Base-by-base conservation (phyloP, 148 eudicot genomes). In the Cornus kousa region DNA sequence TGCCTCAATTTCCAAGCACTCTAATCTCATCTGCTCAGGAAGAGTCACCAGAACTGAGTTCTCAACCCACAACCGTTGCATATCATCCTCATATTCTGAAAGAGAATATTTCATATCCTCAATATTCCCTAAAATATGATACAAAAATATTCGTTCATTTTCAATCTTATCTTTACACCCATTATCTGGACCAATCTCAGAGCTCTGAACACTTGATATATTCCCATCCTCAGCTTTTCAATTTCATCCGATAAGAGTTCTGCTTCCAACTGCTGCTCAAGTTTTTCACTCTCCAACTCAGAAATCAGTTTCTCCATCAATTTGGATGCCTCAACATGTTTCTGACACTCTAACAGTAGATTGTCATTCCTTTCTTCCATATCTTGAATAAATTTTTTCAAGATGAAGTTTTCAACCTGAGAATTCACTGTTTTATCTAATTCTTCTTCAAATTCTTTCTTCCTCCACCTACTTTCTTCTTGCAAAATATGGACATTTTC, bases 201-300 rank as follows among this genome's bases (percentile, higher is more conserved):
- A 50, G 90, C 88, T 83, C 80, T 87, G 82, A 93, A 82, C 50
- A 94, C 88, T 74, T 84, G 87, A 82, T 82, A 84, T 32, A 96
- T 85, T 43, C 95, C 97, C 83, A 83, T 79, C 82, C 93, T 91
- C 79, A 94, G 82, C 72, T 88, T 85, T 60, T 90, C 91, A 69
- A 94, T 88, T 80, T 90, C 93, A 75, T 87, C 97, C 70, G 94
- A 78, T 79, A 96, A 79, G 78, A 87, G 88, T 71, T 93, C 97
- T 66, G 90, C 88, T 85, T 93, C 98, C 43, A 96, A 89, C 80
- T 96, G 91, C 67, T 92, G 92, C 88, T 93, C 93, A 84, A 96
- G 92, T 77, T 88, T 96, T 86, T 96, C 98, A 74, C 83, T 83
- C 89, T 96, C 98, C 75, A 96, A 81, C 84, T 96, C 99, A 6